A percentile compares a stretch with the other conserved stretches of the same genome.
Conservation (phyloP, 192 early-diverging fungal species). For the Pilaira anomala region DNA sequence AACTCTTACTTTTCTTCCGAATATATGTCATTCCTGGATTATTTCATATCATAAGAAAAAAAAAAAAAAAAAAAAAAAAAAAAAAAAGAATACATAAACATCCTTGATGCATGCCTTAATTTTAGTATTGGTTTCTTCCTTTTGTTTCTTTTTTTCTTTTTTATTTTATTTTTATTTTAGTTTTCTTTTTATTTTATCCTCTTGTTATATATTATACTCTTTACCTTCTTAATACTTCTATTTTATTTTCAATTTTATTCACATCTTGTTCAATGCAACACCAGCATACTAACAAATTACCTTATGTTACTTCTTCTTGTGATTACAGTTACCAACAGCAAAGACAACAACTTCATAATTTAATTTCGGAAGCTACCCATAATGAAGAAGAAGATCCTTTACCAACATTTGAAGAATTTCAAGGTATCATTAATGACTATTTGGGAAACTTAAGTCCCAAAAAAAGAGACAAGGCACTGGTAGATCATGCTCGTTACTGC, state of each 20-base stretch:
- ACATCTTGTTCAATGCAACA: neutral
- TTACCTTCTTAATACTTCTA: neutral
- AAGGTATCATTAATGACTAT: conserved; percentile 42
- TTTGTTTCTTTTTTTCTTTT: conserved; percentile 4
- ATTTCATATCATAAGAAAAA: conserved; percentile 1
- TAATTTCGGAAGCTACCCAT: neutral
- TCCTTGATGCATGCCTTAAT: neutral
- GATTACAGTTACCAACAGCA: neutral
- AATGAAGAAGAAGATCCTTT: conserved; percentile 31
- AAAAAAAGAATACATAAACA: neutral
- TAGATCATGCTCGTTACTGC: conserved; percentile 45
- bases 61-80: neutral
- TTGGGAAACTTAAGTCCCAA: conserved; percentile 47
- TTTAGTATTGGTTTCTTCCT: neutral
- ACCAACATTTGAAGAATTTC: conserved; percentile 44
- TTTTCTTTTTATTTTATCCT: neutral
- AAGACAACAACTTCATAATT: neutral
- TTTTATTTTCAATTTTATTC: neutral
- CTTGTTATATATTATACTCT: too few relatives aligned
- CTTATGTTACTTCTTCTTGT: neutral
- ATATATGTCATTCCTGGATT: conserved; percentile 9
- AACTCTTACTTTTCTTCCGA: conserved; percentile 20
- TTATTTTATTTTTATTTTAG: neutral
- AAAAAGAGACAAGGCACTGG: conserved; percentile 51
- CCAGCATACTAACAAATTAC: neutral